Conservation (phyloP, 75 land plant species). For the Chamaecyparis obtusa region DNA sequence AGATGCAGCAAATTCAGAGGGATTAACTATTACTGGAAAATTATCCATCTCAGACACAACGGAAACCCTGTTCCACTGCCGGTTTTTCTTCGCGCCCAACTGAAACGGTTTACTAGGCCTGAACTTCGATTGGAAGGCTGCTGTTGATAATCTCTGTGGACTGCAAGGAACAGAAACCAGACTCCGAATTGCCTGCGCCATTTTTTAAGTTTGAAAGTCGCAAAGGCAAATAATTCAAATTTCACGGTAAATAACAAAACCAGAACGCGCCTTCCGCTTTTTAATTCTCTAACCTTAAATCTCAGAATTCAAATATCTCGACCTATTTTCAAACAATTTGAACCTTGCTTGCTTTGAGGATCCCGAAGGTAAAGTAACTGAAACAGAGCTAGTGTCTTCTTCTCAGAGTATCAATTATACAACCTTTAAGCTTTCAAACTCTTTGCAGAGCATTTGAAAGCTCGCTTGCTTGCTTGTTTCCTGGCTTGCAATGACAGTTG, state of each 20-base stretch:
- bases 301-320: neutral
- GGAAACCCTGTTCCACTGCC: neutral
- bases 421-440: neutral
- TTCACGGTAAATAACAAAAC: neutral
- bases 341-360: neutral
- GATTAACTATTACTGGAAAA: neutral
- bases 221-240: neutral
- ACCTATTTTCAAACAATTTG: neutral
- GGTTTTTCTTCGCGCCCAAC: neutral
- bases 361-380: neutral
- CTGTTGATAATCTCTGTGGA: neutral
- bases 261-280: neutral
- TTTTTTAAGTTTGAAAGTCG: neutral
- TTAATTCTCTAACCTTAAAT: neutral
- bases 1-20: neutral
- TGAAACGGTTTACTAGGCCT: neutral
- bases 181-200: neutral
- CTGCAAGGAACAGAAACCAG: neutral
- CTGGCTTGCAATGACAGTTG: neutral
- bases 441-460: neutral
- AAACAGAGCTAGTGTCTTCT: neutral
- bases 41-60: conserved; percentile 9
- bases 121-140: neutral
- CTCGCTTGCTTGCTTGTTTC: neutral
- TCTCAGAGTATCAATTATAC: neutral